Conservation (phyloP, 2,329 filamentous ascomycete species). For the Hymenoscyphus fructigenus region DNA sequence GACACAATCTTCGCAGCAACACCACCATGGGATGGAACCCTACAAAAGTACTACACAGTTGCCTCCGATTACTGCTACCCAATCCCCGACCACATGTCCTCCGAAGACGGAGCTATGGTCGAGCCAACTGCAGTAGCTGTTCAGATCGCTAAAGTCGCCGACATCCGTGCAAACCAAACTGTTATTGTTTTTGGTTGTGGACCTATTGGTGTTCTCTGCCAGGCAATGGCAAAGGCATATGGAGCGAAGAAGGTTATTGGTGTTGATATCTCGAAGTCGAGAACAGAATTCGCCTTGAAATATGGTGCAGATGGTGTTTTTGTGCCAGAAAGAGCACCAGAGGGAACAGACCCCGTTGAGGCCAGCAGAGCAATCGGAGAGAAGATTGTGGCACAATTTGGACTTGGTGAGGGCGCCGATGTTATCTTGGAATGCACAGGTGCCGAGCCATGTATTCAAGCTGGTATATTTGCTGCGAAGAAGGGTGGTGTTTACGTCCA, state of each 20-base stretch:
- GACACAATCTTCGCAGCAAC: conserved; percentile 43
- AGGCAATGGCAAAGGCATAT: conserved; percentile 47
- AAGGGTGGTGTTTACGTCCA: conserved; percentile 52
- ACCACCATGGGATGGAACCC: conserved; percentile 41
- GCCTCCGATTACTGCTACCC: conserved; percentile 43
- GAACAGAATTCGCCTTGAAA: conserved; percentile 43
- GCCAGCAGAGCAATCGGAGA: conserved; percentile 41
- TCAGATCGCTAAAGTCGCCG: conserved; percentile 43
- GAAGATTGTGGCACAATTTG: conserved; percentile 41
- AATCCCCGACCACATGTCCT: conserved; percentile 34
- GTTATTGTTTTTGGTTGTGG: conserved; percentile 50
- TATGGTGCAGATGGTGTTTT: conserved; percentile 48
- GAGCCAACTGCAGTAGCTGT: conserved; percentile 50
- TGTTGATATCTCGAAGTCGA: conserved; percentile 45
- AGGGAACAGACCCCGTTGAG: conserved; percentile 39
- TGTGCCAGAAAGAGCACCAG: conserved; percentile 37
- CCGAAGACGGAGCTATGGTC: conserved; percentile 40
- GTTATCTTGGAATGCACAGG: conserved; percentile 51
- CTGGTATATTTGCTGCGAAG: conserved; percentile 44
- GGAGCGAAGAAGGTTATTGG: conserved; percentile 46
- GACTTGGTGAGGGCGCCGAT: conserved; percentile 47
- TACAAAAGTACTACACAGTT: conserved; percentile 39
- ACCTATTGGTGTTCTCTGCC: conserved; percentile 48
- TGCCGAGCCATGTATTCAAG: conserved; percentile 46
- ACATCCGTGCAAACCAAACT: conserved; percentile 42